Conservation (phyloP, 1,139 yeast species). For the Petasospora fabianii region DNA sequence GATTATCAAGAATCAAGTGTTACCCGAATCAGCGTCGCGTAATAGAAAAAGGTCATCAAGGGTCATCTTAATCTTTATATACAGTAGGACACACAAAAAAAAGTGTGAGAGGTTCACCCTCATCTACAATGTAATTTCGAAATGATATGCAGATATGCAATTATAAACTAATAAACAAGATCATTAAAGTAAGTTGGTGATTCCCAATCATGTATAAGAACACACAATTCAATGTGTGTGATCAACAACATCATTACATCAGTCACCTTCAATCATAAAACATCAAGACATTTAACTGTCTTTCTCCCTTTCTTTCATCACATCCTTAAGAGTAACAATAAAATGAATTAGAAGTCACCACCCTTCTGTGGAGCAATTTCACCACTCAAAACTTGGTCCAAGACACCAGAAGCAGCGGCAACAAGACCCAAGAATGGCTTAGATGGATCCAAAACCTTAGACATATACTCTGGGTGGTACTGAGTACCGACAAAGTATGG, state of each 20-base stretch:
- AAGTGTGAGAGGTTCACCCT: neutral
- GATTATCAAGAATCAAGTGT: too few species aligned
- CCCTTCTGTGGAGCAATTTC: slow-evolving; percentile 11
- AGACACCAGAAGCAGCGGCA: slow-evolving; percentile 83
- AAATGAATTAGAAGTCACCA: slow-evolving; percentile 12
- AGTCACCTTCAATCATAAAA: neutral
- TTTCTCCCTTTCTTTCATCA: neutral
- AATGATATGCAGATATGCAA: slow-evolving; percentile 1
- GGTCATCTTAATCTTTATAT: too few species aligned
- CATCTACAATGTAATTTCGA: neutral
- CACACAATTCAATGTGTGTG: too few species aligned
- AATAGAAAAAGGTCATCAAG: too few species aligned
- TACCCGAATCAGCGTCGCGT: too few species aligned
- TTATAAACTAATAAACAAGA: slow-evolving; percentile 1
- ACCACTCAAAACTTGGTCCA: slow-evolving; percentile 53
- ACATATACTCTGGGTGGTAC: slow-evolving; percentile 96
- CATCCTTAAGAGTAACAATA: neutral
- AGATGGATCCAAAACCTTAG: slow-evolving; percentile 95
- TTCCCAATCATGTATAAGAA: neutral
- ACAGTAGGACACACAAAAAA: too few species aligned
- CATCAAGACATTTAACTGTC: neutral
- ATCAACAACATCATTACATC: neutral
- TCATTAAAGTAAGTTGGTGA: slow-evolving; percentile 1
- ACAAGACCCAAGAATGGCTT: slow-evolving; percentile 94
- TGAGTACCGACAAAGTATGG: slow-evolving; percentile 95